Percentiles rank a stretch among this genome's conserved stretches.
phyloP scores from a whole-genome alignment of 164 flowering plant genomes.

The Sextonia rubra region DNA sequence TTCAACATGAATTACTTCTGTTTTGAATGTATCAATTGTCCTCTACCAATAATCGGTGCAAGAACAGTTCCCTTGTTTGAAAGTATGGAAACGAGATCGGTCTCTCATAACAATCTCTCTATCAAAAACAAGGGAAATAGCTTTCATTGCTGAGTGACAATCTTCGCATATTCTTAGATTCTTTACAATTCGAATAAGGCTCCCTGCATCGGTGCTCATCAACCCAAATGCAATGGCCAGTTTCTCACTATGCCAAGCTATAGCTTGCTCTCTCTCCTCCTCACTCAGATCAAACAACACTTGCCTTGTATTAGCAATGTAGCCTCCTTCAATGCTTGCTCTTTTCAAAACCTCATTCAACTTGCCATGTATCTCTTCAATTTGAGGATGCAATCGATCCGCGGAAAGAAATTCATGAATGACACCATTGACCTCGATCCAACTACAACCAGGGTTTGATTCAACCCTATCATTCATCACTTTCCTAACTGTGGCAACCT shows the following conservation, averaged over 20 bases:
- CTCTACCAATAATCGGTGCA: conserved; percentile 46
- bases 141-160: conserved; percentile 44
- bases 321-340: conserved; percentile 30
- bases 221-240: conserved; percentile 52
- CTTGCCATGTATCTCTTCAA: conserved; percentile 28
- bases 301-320: conserved; percentile 30
- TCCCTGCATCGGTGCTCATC: conserved; percentile 33
- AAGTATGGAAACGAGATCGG: conserved; percentile 44
- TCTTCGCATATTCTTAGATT: conserved; percentile 5
- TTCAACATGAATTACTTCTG: too few species aligned
- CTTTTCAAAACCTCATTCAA: conserved; percentile 32
- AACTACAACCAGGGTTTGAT: conserved; percentile 27
- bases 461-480: conserved; percentile 18
- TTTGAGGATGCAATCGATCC: conserved; percentile 17
- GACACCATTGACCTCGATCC: conserved; percentile 23
- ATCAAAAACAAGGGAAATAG: conserved; percentile 37
- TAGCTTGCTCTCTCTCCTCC: conserved; percentile 49
- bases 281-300: conserved; percentile 48
- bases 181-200: conserved; percentile 33
- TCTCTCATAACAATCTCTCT: conserved; percentile 51
- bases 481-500: conserved; percentile 19
- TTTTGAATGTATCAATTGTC: neutral
- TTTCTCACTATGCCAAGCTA: conserved; percentile 55
- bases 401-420: conserved; percentile 25
- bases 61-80: conserved; percentile 42